Evolutionary conservation across 1,284 basidiomycete species (phyloP).

Genomic region (Tranzscheliella williamsii): DNA sequence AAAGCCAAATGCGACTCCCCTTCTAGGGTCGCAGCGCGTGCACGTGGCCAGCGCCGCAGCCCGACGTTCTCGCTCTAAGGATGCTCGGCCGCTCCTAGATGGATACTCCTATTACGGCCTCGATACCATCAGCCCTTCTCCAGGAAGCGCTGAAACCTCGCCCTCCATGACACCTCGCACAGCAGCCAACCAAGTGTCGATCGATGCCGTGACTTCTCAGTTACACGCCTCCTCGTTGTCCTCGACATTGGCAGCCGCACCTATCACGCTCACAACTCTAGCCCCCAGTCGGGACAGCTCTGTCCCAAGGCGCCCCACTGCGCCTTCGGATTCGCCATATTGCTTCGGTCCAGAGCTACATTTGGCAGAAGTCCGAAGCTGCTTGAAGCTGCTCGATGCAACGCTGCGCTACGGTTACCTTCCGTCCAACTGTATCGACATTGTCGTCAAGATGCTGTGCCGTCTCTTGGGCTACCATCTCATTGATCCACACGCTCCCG

Average conservation of each 20-base stretch:
- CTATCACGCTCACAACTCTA: slow-evolving; percentile 45
- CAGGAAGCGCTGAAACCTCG: slow-evolving; percentile 33
- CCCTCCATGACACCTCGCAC: slow-evolving; percentile 31
- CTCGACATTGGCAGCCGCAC: slow-evolving; percentile 19
- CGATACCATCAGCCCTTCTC: slow-evolving; percentile 42
- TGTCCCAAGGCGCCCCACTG: neutral
- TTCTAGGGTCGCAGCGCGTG: slow-evolving; percentile 15
- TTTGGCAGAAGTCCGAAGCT: slow-evolving; percentile 43
- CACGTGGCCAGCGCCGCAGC: slow-evolving; percentile 6
- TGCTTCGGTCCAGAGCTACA: slow-evolving; percentile 41
- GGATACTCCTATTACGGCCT: slow-evolving; percentile 59
- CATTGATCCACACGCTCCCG: slow-evolving; percentile 18
- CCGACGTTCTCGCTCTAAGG: slow-evolving; percentile 40
- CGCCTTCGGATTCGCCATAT: slow-evolving; percentile 11
- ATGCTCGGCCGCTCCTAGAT: slow-evolving; percentile 37
- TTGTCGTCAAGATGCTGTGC: slow-evolving; percentile 48
- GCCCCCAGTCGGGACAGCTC: slow-evolving; percentile 31
- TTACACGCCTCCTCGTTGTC: slow-evolving; percentile 9
- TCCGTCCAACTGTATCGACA: slow-evolving; percentile 44
- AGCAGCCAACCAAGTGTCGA: slow-evolving; percentile 17
- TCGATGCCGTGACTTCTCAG: slow-evolving; percentile 31
- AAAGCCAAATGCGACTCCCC: slow-evolving; percentile 11
- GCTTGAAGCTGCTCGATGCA: slow-evolving; percentile 50
- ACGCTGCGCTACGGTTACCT: slow-evolving; percentile 52
- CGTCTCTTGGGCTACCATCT: slow-evolving; percentile 46